Evolutionary conservation across 257 asterid genomes (phyloP), one percentile per base, ranked within the genome.

Genomic region (Misopates orontium): DNA sequence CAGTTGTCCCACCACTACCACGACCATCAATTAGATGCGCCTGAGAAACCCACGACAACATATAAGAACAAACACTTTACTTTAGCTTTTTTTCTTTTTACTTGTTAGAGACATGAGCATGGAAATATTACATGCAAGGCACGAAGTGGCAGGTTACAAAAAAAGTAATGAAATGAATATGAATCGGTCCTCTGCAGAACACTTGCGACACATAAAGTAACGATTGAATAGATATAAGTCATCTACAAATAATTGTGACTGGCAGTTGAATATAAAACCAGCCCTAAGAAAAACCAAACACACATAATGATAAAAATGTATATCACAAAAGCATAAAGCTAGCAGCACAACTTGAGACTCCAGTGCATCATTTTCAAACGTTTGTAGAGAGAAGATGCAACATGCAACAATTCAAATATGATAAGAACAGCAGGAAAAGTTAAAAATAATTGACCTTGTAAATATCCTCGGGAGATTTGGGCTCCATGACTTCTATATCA

Each of bases 401-500:
- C 63, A 66, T 47, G 65, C 56, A 66, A 66, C 56, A 56, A 59
- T 53, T 24, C 25, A 55, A 56, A 63, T 22, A 19, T n/a, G 48
- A 45, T 10, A 18, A 24, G 32, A 66, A 50, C 65, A 60, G 36
- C 16, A 44, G 56, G 41, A 39, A 44, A 62, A 31, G 36, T 42
- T 22, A 55, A 60, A 62, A 41, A 60, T 44, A 73, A 66, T 18
- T 45, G 52, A 88, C 98, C 96, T 94, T 94, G 84, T 90, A 94
- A 48, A 94, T 88, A 64, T 94, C 99, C 45, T 90, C 99, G 3
- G 97, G 99, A 68, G 96, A 86, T 80, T 90, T 94, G 54, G 99
- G 86, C 78, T 94, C 99, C 97, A 90, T 94, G 64, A 94, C 99
- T 77, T 90, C 99, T 56, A 94, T 86, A 78, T 94, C 99, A 47